Evolutionary conservation across 1,284 basidiomycete genomes (phyloP).

Genomic region (Austroboletus niveus): DNA sequence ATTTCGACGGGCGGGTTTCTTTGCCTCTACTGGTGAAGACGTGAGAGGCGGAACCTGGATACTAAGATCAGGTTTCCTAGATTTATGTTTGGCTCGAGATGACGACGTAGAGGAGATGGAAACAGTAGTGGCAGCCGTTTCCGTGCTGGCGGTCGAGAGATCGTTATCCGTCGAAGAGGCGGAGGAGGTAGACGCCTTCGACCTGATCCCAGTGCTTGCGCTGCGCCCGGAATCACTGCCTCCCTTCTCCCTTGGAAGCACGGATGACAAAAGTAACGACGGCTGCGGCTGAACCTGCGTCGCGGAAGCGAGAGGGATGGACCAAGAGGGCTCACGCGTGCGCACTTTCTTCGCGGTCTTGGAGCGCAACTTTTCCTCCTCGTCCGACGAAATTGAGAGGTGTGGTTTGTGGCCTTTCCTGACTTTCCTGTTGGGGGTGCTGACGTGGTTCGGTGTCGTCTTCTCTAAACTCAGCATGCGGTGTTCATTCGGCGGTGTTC

Average conservation of each 20-base stretch:
- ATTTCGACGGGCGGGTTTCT: conserved; percentile 33
- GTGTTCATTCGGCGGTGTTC: conserved; percentile 26
- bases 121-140: conserved; percentile 33
- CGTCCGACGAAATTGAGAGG: conserved; percentile 63
- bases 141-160: conserved; percentile 34
- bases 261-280: conserved; percentile 24
- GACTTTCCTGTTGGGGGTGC: conserved; percentile 20
- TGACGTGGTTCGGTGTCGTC: conserved; percentile 21
- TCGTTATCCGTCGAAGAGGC: conserved; percentile 35
- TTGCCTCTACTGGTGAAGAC: conserved; percentile 12
- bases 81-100: conserved; percentile 21
- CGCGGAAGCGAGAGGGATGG: conserved; percentile 6
- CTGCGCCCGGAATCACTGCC: conserved; percentile 17
- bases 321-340: conserved; percentile 34
- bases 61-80: conserved; percentile 12
- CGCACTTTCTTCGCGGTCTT: conserved; percentile 62
- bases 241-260: conserved; percentile 13
- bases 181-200: conserved; percentile 29
- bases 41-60: conserved; percentile 20
- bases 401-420: conserved; percentile 32
- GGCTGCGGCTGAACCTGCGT: conserved; percentile 8
- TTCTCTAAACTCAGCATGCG: conserved; percentile 14
- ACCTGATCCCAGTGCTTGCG: conserved; percentile 14
- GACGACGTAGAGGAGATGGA: conserved; percentile 20
- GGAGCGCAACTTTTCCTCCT: conserved; percentile 66